These are phyloP conservation scores for Russula griseocarnosa DNA, from an alignment of 768 basidiomycete species.

Conservation along the genomic window DNA sequence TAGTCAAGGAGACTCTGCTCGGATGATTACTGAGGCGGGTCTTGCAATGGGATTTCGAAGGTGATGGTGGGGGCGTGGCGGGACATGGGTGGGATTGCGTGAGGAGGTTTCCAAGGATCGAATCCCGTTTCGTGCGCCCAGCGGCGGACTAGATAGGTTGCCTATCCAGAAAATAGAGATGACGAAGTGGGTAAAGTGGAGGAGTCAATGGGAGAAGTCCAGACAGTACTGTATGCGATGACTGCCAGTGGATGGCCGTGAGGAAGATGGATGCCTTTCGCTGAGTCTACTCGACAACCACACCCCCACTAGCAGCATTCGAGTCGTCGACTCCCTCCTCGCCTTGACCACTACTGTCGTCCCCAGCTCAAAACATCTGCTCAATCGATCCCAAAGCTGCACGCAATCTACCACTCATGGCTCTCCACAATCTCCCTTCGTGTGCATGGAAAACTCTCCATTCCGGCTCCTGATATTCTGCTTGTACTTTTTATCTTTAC, in stretches of 20 bases:
- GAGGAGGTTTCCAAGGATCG: slow-evolving; percentile 32
- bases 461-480: background rate
- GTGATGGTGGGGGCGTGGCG: slow-evolving; percentile 77
- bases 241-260: background rate
- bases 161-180: too few species aligned
- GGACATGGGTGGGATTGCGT: slow-evolving; percentile 82
- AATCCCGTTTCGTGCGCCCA: background rate
- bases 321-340: background rate
- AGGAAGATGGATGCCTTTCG: background rate
- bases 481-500: background rate
- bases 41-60: slow-evolving; percentile 59
- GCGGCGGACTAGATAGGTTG: background rate
- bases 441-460: background rate
- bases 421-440: background rate
- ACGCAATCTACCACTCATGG: background rate
- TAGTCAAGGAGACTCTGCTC: slow-evolving; percentile 77
- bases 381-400: too few species aligned
- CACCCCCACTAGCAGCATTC: background rate
- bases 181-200: background rate
- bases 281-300: too few species aligned
- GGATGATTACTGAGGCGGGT: slow-evolving; percentile 84
- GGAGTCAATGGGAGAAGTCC: background rate
- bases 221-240: background rate
- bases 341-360: background rate
- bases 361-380: background rate